Conservation (phyloP, 2,329 filamentous ascomycete genomes). For the Aspergillus latus region DNA sequence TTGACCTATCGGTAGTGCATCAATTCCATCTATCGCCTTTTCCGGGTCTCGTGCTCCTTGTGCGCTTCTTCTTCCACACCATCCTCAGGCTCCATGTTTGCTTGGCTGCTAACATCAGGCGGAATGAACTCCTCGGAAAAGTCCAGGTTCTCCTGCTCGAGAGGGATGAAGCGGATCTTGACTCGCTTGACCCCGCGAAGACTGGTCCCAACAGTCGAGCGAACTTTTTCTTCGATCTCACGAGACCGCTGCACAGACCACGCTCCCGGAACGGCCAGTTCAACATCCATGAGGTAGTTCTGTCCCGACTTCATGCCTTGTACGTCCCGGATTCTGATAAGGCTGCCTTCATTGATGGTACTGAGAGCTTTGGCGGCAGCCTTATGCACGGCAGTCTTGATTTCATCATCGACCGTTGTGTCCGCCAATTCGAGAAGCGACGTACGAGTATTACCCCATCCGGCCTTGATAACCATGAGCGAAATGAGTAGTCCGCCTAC, state of each 20-base stretch:
- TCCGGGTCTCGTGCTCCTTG: slow-evolving; percentile 35
- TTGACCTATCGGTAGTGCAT: not conserved
- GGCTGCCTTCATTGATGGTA: slow-evolving; percentile 53
- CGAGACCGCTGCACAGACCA: slow-evolving; percentile 74
- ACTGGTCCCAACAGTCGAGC: slow-evolving; percentile 69
- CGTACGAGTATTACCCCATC: slow-evolving; percentile 77
- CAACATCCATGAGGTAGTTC: slow-evolving; percentile 90
- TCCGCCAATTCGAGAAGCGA: slow-evolving; percentile 90
- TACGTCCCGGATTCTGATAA: slow-evolving; percentile 72
- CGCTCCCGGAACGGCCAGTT: slow-evolving; percentile 72
- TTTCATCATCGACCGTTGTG: slow-evolving; percentile 79
- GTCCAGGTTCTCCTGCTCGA: slow-evolving; percentile 57
- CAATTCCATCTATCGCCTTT: slow-evolving; percentile 5
- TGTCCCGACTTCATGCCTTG: slow-evolving; percentile 94
- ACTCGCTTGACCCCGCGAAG: slow-evolving; percentile 83
- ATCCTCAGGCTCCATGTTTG: slow-evolving; percentile 62
- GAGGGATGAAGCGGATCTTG: slow-evolving; percentile 77
- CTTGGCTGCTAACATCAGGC: slow-evolving; percentile 58
- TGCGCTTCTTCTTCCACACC: slow-evolving; percentile 36
- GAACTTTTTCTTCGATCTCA: slow-evolving; percentile 69
- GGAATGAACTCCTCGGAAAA: slow-evolving; percentile 79
- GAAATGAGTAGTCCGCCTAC: slow-evolving; percentile 92
- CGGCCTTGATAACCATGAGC: slow-evolving; percentile 87
- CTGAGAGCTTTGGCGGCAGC: slow-evolving; percentile 62
- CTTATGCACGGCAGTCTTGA: slow-evolving; percentile 69